Percentiles rank a stretch among this genome's conserved stretches.
These are phyloP conservation scores for Neocatenulostroma microsporum DNA, from an alignment of 2,329 filamentous ascomycete genomes.

Conservation along the genomic window DNA sequence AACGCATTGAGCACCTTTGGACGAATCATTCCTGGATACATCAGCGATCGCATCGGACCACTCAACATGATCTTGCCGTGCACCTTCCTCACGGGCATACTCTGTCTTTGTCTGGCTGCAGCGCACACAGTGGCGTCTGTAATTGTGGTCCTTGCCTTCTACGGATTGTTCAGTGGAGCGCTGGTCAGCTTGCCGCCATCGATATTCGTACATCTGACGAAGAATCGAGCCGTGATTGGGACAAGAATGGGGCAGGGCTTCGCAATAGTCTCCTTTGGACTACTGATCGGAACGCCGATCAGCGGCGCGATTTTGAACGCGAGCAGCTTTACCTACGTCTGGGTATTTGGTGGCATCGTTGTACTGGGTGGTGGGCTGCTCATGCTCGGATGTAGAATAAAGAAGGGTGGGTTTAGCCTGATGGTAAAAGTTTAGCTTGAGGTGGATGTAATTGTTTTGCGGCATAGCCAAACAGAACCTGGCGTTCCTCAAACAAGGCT, in stretches of 20 bases:
- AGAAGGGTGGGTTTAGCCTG: conserved; percentile 21
- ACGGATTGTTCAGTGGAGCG: conserved; percentile 43
- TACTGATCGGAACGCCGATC: conserved; percentile 51
- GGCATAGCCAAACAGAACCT: no score
- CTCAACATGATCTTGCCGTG: conserved; percentile 43
- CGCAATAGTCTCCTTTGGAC: conserved; percentile 41
- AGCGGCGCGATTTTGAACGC: conserved; percentile 46
- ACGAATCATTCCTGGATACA: conserved; percentile 39
- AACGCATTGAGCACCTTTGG: conserved; percentile 50
- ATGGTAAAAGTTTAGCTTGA: conserved; percentile 18
- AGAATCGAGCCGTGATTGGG: conserved; percentile 39
- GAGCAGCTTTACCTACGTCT: conserved; percentile 37
- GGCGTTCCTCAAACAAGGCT: no score
- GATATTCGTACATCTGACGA: conserved; percentile 37
- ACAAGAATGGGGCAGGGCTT: conserved; percentile 49
- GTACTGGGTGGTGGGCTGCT: conserved; percentile 20
- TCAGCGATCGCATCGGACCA: conserved; percentile 39
- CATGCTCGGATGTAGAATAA: conserved; percentile 19
- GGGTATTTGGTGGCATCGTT: conserved; percentile 37
- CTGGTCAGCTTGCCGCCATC: conserved; percentile 42
- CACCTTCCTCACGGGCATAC: conserved; percentile 32
- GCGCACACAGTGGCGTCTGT: conserved; percentile 29
- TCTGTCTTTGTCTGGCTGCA: conserved; percentile 37
- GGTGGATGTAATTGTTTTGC: no score
- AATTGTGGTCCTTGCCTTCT: conserved; percentile 37